Evolutionary conservation across 192 early-diverging fungal species (phyloP).

Genomic region (Gonapodya prolifera): DNA sequence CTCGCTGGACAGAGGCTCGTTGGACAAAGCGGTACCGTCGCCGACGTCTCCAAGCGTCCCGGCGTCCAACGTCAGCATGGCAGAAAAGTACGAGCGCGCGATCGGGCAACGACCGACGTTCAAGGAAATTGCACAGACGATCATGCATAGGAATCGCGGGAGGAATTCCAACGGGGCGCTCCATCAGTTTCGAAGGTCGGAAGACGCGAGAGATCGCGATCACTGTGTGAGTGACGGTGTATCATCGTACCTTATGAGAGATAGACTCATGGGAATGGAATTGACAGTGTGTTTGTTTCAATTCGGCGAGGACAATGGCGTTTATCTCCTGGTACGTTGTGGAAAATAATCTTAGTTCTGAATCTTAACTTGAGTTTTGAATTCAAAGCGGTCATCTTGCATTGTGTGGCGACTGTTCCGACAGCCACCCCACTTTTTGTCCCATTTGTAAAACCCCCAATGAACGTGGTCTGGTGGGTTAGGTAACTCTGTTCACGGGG

Average conservation of each 20-base stretch:
- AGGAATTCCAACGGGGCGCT: too few relatives aligned
- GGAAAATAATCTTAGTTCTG: neutral
- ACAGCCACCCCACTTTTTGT: neutral
- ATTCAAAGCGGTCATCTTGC: neutral
- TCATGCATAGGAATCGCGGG: neutral
- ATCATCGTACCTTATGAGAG: too few relatives aligned
- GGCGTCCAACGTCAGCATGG: too few relatives aligned
- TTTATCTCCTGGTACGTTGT: neutral
- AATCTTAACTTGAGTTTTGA: neutral
- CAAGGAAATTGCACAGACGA: neutral
- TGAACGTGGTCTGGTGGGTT: neutral
- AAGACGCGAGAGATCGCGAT: too few relatives aligned
- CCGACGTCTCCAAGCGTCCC: neutral
- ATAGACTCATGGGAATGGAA: neutral
- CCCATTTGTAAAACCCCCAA: neutral
- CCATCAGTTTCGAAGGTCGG: too few relatives aligned
- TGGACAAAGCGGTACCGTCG: neutral
- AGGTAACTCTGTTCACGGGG: neutral
- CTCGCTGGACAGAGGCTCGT: neutral
- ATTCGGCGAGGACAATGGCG: neutral
- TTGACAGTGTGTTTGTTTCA: neutral
- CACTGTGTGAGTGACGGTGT: too few relatives aligned
- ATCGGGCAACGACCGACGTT: too few relatives aligned
- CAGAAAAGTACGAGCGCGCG: too few relatives aligned
- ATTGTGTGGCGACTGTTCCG: neutral